phyloP scores from a whole-genome alignment of 257 asterid species.

The Primulina tabacum region DNA sequence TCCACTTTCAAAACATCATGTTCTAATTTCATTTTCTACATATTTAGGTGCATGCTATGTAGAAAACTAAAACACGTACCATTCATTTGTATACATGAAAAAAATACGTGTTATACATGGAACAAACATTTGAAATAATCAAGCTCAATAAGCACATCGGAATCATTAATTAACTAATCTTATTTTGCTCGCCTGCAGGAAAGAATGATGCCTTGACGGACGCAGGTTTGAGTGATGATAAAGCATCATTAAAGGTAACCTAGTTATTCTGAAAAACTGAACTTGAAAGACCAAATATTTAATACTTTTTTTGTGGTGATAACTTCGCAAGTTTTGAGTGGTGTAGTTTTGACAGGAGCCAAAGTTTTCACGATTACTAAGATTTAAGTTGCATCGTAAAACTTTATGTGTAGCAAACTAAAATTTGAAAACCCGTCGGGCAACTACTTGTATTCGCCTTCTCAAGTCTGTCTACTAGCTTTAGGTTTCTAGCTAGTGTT shows the following conservation, averaged over 20 bases:
- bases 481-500: background rate
- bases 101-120: background rate
- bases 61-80: background rate
- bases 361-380: background rate
- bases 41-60: no score
- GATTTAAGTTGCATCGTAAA: background rate
- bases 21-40: background rate
- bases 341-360: background rate
- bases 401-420: background rate
- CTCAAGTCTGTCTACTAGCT: background rate
- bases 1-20: background rate
- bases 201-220: slow-evolving; percentile 2
- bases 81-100: background rate
- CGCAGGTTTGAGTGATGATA: slow-evolving; percentile 7
- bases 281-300: background rate
- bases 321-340: background rate
- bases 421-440: background rate
- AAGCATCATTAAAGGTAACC: slow-evolving; percentile 24
- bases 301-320: background rate
- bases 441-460: background rate
- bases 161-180: background rate
- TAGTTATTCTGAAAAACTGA: background rate
- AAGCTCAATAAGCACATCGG: background rate
- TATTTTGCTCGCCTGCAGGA: slow-evolving; percentile 20
- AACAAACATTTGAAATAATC: background rate